Base-by-base conservation (phyloP, 257 asterid genomes). In the Anisodus tanguticus region DNA sequence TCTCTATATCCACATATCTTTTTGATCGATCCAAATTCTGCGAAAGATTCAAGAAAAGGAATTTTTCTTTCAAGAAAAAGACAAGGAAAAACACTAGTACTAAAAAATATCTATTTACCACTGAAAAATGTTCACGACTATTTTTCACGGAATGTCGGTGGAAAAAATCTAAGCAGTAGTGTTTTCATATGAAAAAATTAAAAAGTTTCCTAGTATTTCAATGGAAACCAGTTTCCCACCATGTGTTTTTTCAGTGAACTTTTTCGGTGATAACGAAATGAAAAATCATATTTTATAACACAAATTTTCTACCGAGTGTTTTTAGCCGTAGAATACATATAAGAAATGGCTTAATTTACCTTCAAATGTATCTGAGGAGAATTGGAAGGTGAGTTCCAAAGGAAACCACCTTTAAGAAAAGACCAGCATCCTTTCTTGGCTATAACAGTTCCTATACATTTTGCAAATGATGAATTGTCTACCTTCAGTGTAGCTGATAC, bases 341-440 rank as follows among this genome's bases (percentile, higher is more conserved):
- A 6, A 8, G 16, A 63, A 2, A 1, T 10, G 8, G 31, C 57
- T 15, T 17, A 26, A 4, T 54, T 9, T 74, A 89, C 95, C 90
- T 90, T 88, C 43, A 93, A 87, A 79, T 62, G 82, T 43, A 93
- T 72, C 66, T 76, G 51, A 76, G 87, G 88, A 13, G 55, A 70
- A 82, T 45, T 79, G 58, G 88, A 62, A 62, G 92, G 87, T 4
- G 88, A 90, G 55, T 87, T 84, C 80, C 89, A 85, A 49, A 80
- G 68, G 47, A 93, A 92, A 76, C 97, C 95, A 22, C 94, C 94
- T 78, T 93, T 92, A 45, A 93, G 93, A 80, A 93, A 93, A 15
- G 95, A 92, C 95, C 95, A 92, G 79, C 97, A 93, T 22, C 89
- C 88, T 4, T 64, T 84, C 86, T 70, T 87, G 22, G 93, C 92